These are phyloP conservation scores for Gynostemma pentaphyllum DNA, from an alignment of 306 rosid genomes.

Conservation along the genomic window DNA sequence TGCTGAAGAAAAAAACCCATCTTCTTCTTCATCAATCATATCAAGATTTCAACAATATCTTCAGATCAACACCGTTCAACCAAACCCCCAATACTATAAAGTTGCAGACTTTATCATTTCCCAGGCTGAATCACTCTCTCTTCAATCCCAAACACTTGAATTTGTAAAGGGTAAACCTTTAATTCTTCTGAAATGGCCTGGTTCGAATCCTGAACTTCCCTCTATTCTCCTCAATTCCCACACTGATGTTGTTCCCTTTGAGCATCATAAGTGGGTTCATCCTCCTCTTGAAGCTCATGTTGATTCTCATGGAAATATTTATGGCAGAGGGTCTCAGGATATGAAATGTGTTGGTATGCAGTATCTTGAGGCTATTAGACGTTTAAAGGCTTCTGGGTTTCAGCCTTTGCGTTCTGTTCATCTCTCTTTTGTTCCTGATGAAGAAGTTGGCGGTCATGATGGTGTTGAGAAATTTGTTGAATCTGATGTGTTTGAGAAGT, in stretches of 20 bases:
- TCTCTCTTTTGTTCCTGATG: constrained; percentile 73
- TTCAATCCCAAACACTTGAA: constrained; percentile 51
- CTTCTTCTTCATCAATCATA: constrained; percentile 15
- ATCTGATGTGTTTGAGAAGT: constrained; percentile 33
- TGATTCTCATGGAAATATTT: constrained; percentile 34
- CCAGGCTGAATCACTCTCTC: constrained; percentile 51
- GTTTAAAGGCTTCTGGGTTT: constrained; percentile 38
- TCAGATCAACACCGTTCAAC: constrained; percentile 73
- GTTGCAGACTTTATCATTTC: constrained; percentile 43
- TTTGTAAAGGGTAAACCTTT: constrained; percentile 54
- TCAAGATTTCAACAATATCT: constrained; percentile 76
- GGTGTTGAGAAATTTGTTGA: constrained; percentile 49
- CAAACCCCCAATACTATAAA: constrained; percentile 52
- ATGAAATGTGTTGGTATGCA: constrained; percentile 95
- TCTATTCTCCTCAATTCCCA: constrained; percentile 82
- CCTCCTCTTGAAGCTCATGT: constrained; percentile 59
- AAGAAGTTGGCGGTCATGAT: constrained; percentile 76
- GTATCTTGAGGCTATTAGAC: constrained; percentile 77
- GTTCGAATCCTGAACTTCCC: constrained; percentile 46
- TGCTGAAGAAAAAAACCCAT: neutral
- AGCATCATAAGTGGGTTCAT: constrained; percentile 58
- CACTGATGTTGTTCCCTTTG: constrained; percentile 78
- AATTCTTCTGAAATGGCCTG: constrained; percentile 70
- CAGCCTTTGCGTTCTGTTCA: constrained; percentile 43
- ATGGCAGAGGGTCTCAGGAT: constrained; percentile 84